Evolutionary conservation across 495 filamentous ascomycete species (phyloP), one percentile per base, ranked within the genome.

Genomic region (Xylaria intraflava): DNA sequence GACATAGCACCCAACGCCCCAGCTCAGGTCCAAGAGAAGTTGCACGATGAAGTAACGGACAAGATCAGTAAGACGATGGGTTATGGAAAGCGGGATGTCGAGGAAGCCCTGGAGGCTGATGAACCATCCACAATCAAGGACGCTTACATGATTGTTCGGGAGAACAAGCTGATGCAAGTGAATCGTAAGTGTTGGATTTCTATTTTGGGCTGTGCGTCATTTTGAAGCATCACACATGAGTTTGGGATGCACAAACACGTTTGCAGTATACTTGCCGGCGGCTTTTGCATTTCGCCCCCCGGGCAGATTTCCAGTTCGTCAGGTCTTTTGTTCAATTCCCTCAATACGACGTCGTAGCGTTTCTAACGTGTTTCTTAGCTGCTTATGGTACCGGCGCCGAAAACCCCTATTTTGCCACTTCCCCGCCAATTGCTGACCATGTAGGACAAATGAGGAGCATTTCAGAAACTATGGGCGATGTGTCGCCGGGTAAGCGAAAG

Each of bases 41-140:
- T 98, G 26, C 89, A 96, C 64, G 82, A 91, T 55, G 83, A 87
- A 54, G 90, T 96, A 16, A 88, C 95, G 6, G 88, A 89, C 33
- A 97, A 98, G 75, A 82, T 98, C 40, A 90, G 91, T 57, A 90
- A 90, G 72, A 96, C 88, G 20, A 96, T 98, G 92, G 93, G 93
- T 49, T 98, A 98, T 67, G 89, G 83, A 20, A 89, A 88, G 65
- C 86, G 90, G 31, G 93, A 98, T 72, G 93, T 98, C 33, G 86
- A 95, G 66, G 92, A 96, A 64, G 92, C 93, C 30, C 74, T 98
- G 47, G 83, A 85, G 56, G 88, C 88, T 49, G 83, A 95, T 43
- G 93, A 98, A 64, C 92, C 93, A 33, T 96, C 89, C 54, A 90
- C 94, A 12, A 95, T 98, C 72, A 98, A 98, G 67, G 93, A 98